Base-by-base conservation (phyloP, 768 basidiomycete genomes). In the Roridomyces roridus region DNA sequence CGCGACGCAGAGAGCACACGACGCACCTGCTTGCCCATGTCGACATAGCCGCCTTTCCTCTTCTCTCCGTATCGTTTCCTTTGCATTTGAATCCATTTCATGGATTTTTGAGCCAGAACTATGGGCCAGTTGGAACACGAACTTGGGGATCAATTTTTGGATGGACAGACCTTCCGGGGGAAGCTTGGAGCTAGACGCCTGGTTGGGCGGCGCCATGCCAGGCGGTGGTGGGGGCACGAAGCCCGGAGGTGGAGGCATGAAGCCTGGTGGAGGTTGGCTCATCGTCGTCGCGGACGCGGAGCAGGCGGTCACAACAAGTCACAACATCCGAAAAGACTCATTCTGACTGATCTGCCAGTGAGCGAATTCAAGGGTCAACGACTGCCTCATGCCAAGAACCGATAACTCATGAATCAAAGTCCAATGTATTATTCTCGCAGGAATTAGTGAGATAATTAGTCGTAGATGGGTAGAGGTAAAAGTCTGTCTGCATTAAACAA, bases 61-160 rank as follows among this genome's bases (percentile, higher is more conserved):
- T 92, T 95, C 77, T 91, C 92, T 51, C 94, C 94, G 62, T 94
- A 97, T 57, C 94, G 83, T 74, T 89, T 94, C 76, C 81, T 88
- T 77, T 96, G 94, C 88, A 94, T 91, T 66, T 92, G 89, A 51
- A 91, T 78, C 94, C 94, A 98, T 80, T 98, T 98, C 77, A 94
- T 88, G 34, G 92, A 88, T 79, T 98, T 99, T 74, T 91, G 88
- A 31, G 88, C 86, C 65, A 98, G 82, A 59, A 89, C 85, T 80
- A 46, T 43, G 40, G 65, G 56, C 26, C 40, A 64, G 49, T 40
- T 29, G 7, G 45, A 51, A 6, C 12, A 6, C 5, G 31, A 36
- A 49, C 24, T 42, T 31, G 10, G n/a, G n/a, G n/a, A n/a, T n/a
- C n/a, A n/a, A 25, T 6, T 28, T 8, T n/a, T 5, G 24, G 35